phyloP scores from a whole-genome alignment of 345 rosid genomes.

The Brassica rapa region DNA sequence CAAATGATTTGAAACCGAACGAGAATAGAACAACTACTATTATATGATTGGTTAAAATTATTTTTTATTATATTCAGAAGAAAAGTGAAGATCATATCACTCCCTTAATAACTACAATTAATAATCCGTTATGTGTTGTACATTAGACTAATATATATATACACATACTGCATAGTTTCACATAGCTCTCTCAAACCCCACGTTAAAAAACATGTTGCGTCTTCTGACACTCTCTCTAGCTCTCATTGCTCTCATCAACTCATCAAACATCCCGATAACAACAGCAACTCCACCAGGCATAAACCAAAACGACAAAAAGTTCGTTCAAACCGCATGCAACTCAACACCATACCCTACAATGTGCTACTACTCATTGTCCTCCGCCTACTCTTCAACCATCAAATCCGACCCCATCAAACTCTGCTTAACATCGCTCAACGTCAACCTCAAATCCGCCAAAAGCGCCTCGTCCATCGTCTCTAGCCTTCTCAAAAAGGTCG shows the following conservation, averaged over 20 bases:
- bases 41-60: neutral
- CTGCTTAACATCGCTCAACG: slow-evolving; percentile 48
- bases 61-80: neutral
- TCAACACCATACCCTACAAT: neutral
- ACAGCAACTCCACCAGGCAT: slow-evolving; percentile 30
- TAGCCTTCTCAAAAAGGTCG: slow-evolving; percentile 31
- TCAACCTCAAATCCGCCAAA: slow-evolving; percentile 47
- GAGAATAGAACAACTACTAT: neutral
- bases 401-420: slow-evolving; percentile 57
- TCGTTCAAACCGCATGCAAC: neutral
- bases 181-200: slow-evolving; percentile 8
- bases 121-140: neutral
- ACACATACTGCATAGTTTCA: slow-evolving; percentile 2
- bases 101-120: neutral
- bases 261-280: slow-evolving; percentile 20
- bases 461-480: slow-evolving; percentile 36
- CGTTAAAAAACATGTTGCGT: slow-evolving; percentile 26
- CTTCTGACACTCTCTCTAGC: slow-evolving; percentile 23
- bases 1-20: too few relatives aligned
- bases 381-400: slow-evolving; percentile 46
- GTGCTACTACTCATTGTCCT: slow-evolving; percentile 57
- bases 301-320: neutral
- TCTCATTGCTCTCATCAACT: slow-evolving; percentile 26
- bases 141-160: neutral
- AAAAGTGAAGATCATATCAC: neutral